Percentiles rank a stretch among this genome's conserved stretches.
Conservation (phyloP, 495 filamentous ascomycete species). For the Paragyromitra xinjiangensis region DNA sequence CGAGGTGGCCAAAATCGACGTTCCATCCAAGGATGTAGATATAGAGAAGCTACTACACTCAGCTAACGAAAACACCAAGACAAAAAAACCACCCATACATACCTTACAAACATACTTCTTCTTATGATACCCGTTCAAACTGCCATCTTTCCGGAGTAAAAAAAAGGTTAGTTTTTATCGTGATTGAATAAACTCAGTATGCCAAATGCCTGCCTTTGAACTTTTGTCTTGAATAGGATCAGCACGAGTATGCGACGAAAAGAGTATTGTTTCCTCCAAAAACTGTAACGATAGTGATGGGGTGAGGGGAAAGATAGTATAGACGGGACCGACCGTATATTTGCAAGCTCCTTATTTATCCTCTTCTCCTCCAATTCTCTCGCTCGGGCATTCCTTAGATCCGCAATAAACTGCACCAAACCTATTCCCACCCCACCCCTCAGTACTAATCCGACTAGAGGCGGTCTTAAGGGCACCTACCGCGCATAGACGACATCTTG, state of each 20-base stretch:
- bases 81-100: slow-evolving; percentile 33
- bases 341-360: slow-evolving; percentile 99
- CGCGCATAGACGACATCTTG: slow-evolving; percentile 58
- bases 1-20: slow-evolving; percentile 97
- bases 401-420: slow-evolving; percentile 97
- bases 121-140: slow-evolving; percentile 93
- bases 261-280: background rate
- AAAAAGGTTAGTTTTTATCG: slow-evolving; percentile 49
- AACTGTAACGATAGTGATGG: too few species aligned
- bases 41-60: slow-evolving; percentile 76
- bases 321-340: slow-evolving; percentile 74
- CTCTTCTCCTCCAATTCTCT: slow-evolving; percentile 97
- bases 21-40: slow-evolving; percentile 99
- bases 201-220: slow-evolving; percentile 70
- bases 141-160: slow-evolving; percentile 69
- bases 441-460: background rate
- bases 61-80: slow-evolving; percentile 41
- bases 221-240: slow-evolving; percentile 67
- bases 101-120: slow-evolving; percentile 99
- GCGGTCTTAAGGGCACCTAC: slow-evolving; percentile 36
- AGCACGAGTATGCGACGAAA: slow-evolving; percentile 25
- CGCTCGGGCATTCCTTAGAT: slow-evolving; percentile 91
- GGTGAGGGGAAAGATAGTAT: background rate
- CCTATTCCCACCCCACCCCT: slow-evolving; percentile 61
- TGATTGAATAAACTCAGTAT: slow-evolving; percentile 30